Conservation (phyloP, 1,284 basidiomycete species). For the Ceratobasidium sp. region DNA sequence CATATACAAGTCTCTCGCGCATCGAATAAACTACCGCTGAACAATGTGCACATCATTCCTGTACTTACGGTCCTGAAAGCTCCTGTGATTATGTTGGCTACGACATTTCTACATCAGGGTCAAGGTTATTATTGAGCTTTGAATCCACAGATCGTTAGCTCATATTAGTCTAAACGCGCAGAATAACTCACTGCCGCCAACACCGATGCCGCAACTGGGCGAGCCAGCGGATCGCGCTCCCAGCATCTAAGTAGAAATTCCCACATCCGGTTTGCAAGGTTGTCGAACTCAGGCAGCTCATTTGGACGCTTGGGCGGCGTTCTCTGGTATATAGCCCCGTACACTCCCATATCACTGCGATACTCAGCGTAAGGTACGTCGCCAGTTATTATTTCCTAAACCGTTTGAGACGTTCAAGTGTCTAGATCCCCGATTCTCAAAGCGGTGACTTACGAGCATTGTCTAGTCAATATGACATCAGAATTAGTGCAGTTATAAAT, state of each 20-base stretch:
- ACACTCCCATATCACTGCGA: neutral
- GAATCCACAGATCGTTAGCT: too few relatives aligned
- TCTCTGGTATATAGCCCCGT: neutral
- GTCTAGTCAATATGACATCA: neutral
- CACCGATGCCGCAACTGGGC: neutral
- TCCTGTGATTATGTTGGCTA: too few relatives aligned
- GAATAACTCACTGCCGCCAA: too few relatives aligned
- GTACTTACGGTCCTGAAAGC: too few relatives aligned
- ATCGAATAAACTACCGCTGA: too few relatives aligned
- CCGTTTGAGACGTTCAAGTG: too few relatives aligned
- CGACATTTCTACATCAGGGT: too few relatives aligned
- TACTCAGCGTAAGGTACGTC: conserved; percentile 2
- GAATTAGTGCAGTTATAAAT: neutral
- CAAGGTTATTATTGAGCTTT: too few relatives aligned
- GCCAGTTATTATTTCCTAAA: conserved; percentile 9
- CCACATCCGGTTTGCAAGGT: conserved; percentile 3
- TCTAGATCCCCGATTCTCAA: neutral
- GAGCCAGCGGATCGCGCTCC: neutral
- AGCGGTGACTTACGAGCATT: conserved; percentile 7
- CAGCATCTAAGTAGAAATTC: neutral
- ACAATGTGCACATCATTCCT: too few relatives aligned
- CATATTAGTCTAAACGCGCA: too few relatives aligned
- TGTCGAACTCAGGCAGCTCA: neutral
- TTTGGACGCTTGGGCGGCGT: conserved; percentile 3
- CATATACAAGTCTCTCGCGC: too few relatives aligned